These are phyloP conservation scores for Lichtheimia ornata DNA, from an alignment of 371 early-diverging fungal species.

Conservation along the genomic window DNA sequence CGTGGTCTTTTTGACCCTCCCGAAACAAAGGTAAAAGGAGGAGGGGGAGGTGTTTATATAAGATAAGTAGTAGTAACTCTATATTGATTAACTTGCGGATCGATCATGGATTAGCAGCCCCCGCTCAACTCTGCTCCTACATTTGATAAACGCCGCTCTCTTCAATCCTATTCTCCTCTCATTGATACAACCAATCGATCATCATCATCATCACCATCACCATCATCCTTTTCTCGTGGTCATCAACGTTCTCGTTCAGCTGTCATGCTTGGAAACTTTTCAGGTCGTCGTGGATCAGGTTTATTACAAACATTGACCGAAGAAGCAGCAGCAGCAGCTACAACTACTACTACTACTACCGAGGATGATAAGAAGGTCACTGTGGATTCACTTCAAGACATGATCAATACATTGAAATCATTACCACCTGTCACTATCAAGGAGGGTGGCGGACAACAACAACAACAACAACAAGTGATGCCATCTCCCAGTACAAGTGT, in stretches of 20 bases:
- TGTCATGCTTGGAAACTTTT: constrained; percentile 31
- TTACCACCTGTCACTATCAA: constrained; percentile 41
- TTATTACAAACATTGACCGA: constrained; percentile 29
- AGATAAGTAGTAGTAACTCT: neutral
- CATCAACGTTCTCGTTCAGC: constrained; percentile 52
- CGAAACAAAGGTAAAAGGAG: constrained; percentile 10
- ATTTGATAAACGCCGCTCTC: constrained; percentile 16
- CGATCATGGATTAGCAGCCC: neutral
- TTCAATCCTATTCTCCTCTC: constrained; percentile 13
- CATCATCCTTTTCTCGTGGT: constrained; percentile 19
- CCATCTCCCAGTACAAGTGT: neutral
- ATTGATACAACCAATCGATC: constrained; percentile 10
- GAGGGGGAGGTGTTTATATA: neutral
- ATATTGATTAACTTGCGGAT: neutral
- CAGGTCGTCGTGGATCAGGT: constrained; percentile 19
- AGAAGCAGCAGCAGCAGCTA: constrained; percentile 12
- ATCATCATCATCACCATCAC: constrained; percentile 11
- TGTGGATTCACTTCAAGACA: constrained; percentile 45
- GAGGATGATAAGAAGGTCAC: constrained; percentile 21
- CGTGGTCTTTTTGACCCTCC: constrained; percentile 48
- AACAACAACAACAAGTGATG: constrained; percentile 5
- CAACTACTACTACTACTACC: too few relatives aligned
- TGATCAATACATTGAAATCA: constrained; percentile 48
- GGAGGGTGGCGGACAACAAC: constrained; percentile 15
- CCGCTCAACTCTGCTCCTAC: neutral